phyloP scores from a whole-genome alignment of 192 early-diverging fungal genomes.

The Mycoemilia scoparia region DNA sequence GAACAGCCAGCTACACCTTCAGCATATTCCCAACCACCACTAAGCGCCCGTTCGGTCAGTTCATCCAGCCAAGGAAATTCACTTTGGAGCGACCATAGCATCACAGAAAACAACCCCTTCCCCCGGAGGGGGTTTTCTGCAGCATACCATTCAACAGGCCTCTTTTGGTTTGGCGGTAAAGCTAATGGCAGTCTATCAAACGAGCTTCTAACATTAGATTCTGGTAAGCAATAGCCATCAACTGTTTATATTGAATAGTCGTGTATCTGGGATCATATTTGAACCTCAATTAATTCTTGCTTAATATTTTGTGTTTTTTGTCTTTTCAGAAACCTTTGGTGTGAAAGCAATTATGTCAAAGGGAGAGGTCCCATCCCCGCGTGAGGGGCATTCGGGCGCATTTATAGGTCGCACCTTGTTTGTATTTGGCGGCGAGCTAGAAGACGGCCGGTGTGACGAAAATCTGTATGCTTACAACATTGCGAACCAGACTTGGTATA shows the following conservation, averaged over 20 bases:
- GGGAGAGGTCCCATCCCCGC: conserved; percentile 17
- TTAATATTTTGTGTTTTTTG: too few species aligned
- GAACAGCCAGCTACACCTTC: too few species aligned
- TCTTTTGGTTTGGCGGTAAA: conserved; percentile 29
- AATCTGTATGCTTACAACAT: conserved; percentile 27
- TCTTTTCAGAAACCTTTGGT: conserved; percentile 12
- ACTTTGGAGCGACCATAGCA: conserved; percentile 1
- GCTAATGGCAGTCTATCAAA: conserved; percentile 13
- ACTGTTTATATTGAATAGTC: not conserved
- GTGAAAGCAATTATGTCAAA: conserved; percentile 9
- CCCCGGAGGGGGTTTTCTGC: conserved; percentile 29
- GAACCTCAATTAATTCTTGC: too few species aligned
- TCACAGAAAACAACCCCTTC: conserved; percentile 4
- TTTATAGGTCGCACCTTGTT: conserved; percentile 34
- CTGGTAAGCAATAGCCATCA: not conserved
- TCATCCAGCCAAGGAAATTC: too few species aligned
- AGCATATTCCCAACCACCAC: too few species aligned
- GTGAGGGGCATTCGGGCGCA: conserved; percentile 24
- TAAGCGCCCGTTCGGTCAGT: too few species aligned
- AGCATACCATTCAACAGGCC: conserved; percentile 14
- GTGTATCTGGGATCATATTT: too few species aligned
- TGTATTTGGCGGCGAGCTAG: conserved; percentile 31
- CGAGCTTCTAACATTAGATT: conserved; percentile 22
- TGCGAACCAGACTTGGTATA: conserved; percentile 30
- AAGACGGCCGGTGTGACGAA: conserved; percentile 17